These are phyloP conservation scores for Amaranthus hypochondriacus DNA, from an alignment of 148 eudicot genomes.

Conservation along the genomic window DNA sequence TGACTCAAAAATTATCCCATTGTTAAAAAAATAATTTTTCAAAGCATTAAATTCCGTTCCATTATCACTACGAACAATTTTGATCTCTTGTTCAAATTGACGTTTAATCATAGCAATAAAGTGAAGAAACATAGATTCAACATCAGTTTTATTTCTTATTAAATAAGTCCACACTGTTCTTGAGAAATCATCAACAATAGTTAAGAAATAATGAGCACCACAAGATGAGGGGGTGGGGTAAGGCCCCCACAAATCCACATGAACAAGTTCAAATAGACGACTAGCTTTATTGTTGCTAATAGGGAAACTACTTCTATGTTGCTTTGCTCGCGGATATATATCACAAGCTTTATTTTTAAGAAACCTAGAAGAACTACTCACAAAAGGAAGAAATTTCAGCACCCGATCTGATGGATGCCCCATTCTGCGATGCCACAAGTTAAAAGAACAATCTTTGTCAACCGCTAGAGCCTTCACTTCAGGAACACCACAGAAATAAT, in stretches of 20 bases:
- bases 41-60: too few relatives aligned
- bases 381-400: not conserved
- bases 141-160: too few relatives aligned
- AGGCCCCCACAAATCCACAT: not conserved
- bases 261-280: not conserved
- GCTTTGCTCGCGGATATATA: not conserved
- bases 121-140: too few relatives aligned
- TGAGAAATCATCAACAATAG: too few relatives aligned
- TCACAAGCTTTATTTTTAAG: not conserved
- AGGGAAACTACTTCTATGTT: not conserved
- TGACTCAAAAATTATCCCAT: too few relatives aligned
- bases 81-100: too few relatives aligned
- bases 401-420: not conserved
- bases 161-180: too few relatives aligned
- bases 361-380: not conserved
- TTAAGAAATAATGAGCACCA: too few relatives aligned
- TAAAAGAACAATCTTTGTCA: not conserved
- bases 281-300: not conserved
- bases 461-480: not conserved
- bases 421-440: not conserved
- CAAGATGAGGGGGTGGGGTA: not conserved
- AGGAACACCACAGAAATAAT: not conserved
- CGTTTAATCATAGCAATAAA: too few relatives aligned
- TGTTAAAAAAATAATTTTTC: too few relatives aligned
- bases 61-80: too few relatives aligned